Evolutionary conservation across 2,329 filamentous ascomycete genomes (phyloP).

Genomic region (Pseudogymnoascus verrucosus): DNA sequence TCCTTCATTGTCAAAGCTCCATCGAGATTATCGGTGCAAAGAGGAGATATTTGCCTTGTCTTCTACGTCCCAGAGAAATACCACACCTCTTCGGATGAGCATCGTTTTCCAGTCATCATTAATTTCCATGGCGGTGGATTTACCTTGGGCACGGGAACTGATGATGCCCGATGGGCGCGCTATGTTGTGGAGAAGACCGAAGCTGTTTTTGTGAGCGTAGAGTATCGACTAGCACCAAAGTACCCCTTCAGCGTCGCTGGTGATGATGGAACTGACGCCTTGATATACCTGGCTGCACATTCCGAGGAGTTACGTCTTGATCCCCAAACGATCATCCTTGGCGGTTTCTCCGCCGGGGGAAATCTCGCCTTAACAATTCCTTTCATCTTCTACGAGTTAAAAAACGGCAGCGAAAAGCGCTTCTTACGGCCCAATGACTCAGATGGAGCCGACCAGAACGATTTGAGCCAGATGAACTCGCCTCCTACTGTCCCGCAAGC

Average conservation of each 20-base stretch:
- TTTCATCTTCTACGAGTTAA: conserved; percentile 38
- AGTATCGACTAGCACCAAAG: conserved; percentile 60
- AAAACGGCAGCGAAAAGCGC: conserved; percentile 31
- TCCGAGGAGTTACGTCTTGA: conserved; percentile 52
- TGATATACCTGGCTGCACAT: conserved; percentile 51
- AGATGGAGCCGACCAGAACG: background rate
- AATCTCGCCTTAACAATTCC: conserved; percentile 45
- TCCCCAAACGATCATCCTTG: conserved; percentile 46
- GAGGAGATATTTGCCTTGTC: conserved; percentile 31
- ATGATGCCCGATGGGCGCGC: conserved; percentile 54
- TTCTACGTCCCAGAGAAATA: conserved; percentile 38
- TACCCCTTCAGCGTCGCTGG: conserved; percentile 56
- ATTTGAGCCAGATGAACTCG: background rate
- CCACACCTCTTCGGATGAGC: conserved; percentile 20
- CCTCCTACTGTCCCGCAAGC: background rate
- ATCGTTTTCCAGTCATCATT: conserved; percentile 45
- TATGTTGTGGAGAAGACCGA: conserved; percentile 43
- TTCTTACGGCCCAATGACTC: conserved; percentile 17
- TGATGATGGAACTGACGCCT: conserved; percentile 56
- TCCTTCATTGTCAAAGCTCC: conserved; percentile 28
- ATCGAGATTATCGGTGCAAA: conserved; percentile 21
- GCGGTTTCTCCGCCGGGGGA: conserved; percentile 46
- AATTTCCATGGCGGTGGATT: conserved; percentile 64
- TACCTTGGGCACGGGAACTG: conserved; percentile 52
- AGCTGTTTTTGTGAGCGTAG: conserved; percentile 53